These are phyloP conservation scores for Lactarius psammicola DNA, from an alignment of 768 basidiomycete species.

Conservation along the genomic window DNA sequence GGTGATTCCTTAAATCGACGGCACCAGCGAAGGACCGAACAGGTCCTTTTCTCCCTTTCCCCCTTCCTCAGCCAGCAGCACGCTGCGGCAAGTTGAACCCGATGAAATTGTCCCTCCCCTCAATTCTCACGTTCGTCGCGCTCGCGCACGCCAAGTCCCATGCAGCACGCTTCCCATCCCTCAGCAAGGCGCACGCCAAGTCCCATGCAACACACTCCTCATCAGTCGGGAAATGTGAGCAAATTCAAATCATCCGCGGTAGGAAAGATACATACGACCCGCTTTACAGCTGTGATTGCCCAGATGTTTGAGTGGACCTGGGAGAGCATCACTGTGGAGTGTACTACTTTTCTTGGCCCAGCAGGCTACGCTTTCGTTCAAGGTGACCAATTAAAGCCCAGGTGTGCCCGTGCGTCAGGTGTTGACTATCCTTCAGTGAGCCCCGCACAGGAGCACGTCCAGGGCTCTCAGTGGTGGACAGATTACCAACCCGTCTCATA, in stretches of 20 bases:
- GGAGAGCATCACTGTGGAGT: conserved; percentile 58
- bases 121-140: background rate
- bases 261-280: background rate
- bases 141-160: background rate
- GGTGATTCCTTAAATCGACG: background rate
- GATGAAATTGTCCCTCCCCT: conserved; percentile 8
- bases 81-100: background rate
- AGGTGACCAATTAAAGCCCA: conserved; percentile 37
- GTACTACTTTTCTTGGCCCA: conserved; percentile 62
- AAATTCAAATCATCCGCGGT: too few species aligned
- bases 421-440: conserved; percentile 35
- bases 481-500: conserved; percentile 72
- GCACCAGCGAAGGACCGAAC: background rate
- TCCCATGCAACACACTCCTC: background rate
- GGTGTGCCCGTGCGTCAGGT: background rate
- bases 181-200: background rate
- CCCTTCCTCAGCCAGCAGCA: background rate
- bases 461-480: conserved; percentile 68
- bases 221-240: background rate
- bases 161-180: background rate
- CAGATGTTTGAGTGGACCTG: conserved; percentile 71
- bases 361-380: conserved; percentile 64
- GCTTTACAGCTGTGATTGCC: conserved; percentile 47
- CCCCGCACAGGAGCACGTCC: conserved; percentile 57
- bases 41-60: background rate